Base-by-base conservation (phyloP, 176 grass and related monocot genomes). In the Canna indica region DNA sequence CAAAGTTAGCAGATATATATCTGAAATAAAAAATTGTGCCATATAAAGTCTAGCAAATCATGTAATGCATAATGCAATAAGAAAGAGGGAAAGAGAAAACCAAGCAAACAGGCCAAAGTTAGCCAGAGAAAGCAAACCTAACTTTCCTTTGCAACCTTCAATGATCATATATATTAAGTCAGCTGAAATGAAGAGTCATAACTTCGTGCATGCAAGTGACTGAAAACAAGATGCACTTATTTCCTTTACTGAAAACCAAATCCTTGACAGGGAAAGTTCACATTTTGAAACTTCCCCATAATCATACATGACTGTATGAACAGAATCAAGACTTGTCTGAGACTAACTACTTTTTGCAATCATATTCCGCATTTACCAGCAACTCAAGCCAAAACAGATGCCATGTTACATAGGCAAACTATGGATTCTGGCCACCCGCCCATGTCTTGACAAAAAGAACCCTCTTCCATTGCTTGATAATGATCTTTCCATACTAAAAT, bases 391-490 rank as follows among this genome's bases (percentile, higher is more conserved):
- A 30, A 25, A 72, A 72, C 47, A 48, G 9, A 72, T 17, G 9
- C 35, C 52, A 27, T 53, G 22, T 91, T 73, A 84, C 65, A 85
- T 16, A n/a, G 88, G 85, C 73, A 83, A 70, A 71, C 82, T 80
- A 24, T 80, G 84, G 82, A 80, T 87, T 77, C 85, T 83, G 26
- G 85, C 52, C 32, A 45, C 73, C 38, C 88, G 84, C 73, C 69
- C 70, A 36, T 87, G 85, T 72, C 85, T 83, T n/a, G 79, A 65
- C 77, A 91, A 91, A 67, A 87, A 91, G 15, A 73, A 85, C 76
- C 82, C 86, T 31, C 78, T 74, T 34, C 32, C 46, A 4, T 57
- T 78, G 47, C 31, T 28, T 20, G 79, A 36, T 9, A 67, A 47
- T 7, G 28, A 79, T 70, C 84, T 79, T 70, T 81, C 75, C 28